Base-by-base conservation (phyloP, 2,329 filamentous ascomycete species). In the Claviceps capensis region DNA sequence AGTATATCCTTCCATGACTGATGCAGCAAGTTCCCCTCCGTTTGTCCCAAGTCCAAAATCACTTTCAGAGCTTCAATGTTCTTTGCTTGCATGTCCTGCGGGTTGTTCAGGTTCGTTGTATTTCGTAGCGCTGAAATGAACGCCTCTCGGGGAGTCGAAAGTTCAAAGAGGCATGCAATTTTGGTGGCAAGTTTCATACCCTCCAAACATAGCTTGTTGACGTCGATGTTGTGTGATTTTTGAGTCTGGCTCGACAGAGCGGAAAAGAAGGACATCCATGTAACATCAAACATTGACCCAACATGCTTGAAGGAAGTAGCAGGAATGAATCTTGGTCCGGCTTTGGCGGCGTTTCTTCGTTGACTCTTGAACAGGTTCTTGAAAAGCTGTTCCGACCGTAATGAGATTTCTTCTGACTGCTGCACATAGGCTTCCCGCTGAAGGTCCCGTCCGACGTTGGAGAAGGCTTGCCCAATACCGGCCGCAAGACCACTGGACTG, bases 181-280 rank as follows among this genome's bases (percentile, higher is more conserved):
- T 86, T 85, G 53, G 95, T 94, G 0, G 93, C 89, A 53, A 98
- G 76, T 65, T 90, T 95, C 76, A 97, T 88, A 3, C 93, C 93
- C 63, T 98, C 91, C 61, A 98, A 85, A 62, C 93, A 98, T 6
- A 95, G 70, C 63, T 84, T 88, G 66, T 96, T 90, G 16, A 93
- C 87, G 58, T 96, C 89, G 4, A 95, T 74, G 61, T 96, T 96
- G 59, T 95, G 87, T 0, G 88, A 86, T 63, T 95, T 90, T 60
- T 97, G 93, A 65, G 93, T 90, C 59, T 94, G 87, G 49, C 87
- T 90, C 1, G 91, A 96, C 26, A 98, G 77, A 0, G 90, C 90
- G 5, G 91, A 97, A 62, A 98, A 85, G 67, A 96, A 94, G 9
- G 91, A 95, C 91, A 97, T 98, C 93, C 93, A 98, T 0, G 89